These are phyloP conservation scores for Pseudomassariella vexata DNA, from an alignment of 2,329 filamentous ascomycete species.

Conservation along the genomic window DNA sequence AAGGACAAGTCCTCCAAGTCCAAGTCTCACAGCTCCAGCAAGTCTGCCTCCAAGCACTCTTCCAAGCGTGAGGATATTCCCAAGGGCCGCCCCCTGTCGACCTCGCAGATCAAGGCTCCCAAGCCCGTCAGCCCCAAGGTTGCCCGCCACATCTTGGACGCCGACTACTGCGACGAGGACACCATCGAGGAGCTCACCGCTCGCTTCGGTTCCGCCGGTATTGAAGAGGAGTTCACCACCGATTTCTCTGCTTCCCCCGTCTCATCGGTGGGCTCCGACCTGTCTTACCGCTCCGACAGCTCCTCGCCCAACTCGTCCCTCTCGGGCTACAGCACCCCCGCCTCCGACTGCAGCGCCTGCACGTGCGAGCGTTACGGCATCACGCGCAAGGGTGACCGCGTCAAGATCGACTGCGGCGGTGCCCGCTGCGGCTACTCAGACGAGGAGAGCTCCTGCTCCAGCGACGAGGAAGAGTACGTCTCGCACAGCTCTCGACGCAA, in stretches of 20 bases:
- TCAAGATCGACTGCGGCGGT: conserved; percentile 95
- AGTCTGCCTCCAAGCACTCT: conserved; percentile 39
- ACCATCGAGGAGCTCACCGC: conserved; percentile 74
- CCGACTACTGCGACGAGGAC: conserved; percentile 67
- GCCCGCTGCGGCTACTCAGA: conserved; percentile 78
- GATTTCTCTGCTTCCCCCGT: conserved; percentile 54
- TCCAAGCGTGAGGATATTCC: conserved; percentile 62
- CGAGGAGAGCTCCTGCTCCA: conserved; percentile 64
- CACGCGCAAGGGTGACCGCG: conserved; percentile 83
- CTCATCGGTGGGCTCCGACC: conserved; percentile 63
- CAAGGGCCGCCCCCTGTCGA: conserved; percentile 82
- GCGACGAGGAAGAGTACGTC: conserved; percentile 55
- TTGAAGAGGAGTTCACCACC: conserved; percentile 52
- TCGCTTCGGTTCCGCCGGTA: conserved; percentile 60
- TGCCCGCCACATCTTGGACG: conserved; percentile 79
- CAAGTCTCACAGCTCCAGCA: conserved; percentile 40
- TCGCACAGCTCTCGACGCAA: conserved; percentile 54
- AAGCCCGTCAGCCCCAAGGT: conserved; percentile 85
- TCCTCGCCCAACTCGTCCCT: conserved; percentile 68
- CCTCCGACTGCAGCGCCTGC: conserved; percentile 73
- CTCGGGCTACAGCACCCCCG: conserved; percentile 73
- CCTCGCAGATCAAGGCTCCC: conserved; percentile 85
- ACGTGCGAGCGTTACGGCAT: conserved; percentile 96
- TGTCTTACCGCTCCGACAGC: conserved; percentile 66
- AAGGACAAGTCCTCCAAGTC: conserved; percentile 37